These are phyloP conservation scores for Ophiognomonia clavigignenti-juglandacearum DNA, from an alignment of 2,329 filamentous ascomycete species.

Conservation along the genomic window DNA sequence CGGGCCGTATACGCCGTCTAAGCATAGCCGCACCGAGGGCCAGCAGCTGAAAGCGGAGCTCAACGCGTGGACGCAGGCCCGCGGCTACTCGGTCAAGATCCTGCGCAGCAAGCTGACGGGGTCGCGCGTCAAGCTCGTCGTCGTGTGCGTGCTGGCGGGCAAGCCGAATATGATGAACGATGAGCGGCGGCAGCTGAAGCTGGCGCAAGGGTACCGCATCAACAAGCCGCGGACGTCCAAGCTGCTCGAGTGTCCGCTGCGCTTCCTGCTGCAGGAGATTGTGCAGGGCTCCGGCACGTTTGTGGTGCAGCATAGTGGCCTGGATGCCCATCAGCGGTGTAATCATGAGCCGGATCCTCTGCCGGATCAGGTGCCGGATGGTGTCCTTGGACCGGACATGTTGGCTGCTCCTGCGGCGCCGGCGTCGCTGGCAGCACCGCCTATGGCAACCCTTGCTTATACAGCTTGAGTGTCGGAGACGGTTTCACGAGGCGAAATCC, in stretches of 20 bases:
- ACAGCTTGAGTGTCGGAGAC: not conserved
- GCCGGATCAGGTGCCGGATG: not conserved
- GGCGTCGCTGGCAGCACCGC: not conserved
- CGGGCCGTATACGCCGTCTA: conserved; percentile 6
- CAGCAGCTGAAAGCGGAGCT: conserved; percentile 9
- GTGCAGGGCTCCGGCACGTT: conserved; percentile 10
- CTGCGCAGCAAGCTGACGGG: conserved; percentile 12
- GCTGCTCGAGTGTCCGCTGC: conserved; percentile 12
- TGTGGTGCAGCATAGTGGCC: conserved; percentile 7
- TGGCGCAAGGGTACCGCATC: conserved; percentile 2
- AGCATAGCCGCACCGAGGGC: not conserved
- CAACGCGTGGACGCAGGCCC: conserved; percentile 15
- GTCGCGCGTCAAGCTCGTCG: conserved; percentile 16
- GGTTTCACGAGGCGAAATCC: too few relatives aligned
- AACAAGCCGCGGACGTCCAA: conserved; percentile 11
- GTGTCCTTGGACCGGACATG: too few relatives aligned
- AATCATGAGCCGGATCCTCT: conserved; percentile 11
- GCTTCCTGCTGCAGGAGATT: conserved; percentile 13
- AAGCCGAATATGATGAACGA: conserved; percentile 5
- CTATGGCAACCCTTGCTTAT: not conserved
- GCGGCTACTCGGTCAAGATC: conserved; percentile 14
- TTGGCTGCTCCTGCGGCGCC: too few relatives aligned
- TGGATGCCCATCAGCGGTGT: conserved; percentile 5
- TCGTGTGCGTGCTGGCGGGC: conserved; percentile 8
- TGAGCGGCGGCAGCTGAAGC: conserved; percentile 1